Evolutionary conservation across 306 rosid genomes (phyloP), one percentile per base, ranked within the genome.

Genomic region (Elaeagnus macrophylla): DNA sequence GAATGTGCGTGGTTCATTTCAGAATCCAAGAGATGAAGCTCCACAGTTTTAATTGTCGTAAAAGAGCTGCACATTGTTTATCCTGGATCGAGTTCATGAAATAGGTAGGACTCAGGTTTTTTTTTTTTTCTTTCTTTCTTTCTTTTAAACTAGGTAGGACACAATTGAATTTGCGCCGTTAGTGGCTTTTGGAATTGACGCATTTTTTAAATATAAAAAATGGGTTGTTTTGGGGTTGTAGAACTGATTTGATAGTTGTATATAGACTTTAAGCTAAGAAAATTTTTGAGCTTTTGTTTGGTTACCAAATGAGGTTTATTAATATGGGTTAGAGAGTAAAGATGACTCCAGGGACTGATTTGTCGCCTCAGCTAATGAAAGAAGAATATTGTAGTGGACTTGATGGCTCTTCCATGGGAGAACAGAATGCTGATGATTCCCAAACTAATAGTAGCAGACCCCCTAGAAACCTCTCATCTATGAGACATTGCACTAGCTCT

Each of bases 401-500:
- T 37, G 46, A 55, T 48, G 75, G 61, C 15, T 58, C 61, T 15
- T n/a, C 63, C 53, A 62, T 75, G 84, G 91, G 80, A 41, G 79
- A 77, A 60, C 76, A 50, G 1, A 72, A 80, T 57, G 80, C 53
- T 54, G 80, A 77, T 49, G 35, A 71, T 1, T 44, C 65, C 66
- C 75, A 67, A 11, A 43, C 7, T 7, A 39, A 49, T 52, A 20
- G 39, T 37, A 81, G 75, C 12, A 83, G 77, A 38, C 91, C 91
- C 51, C 91, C 91, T 0, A 59, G 84, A 68, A 81, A 67, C 52
- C 75, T 39, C 60, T 74, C 82, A 0, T 46, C 13, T 52, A 64
- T 72, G 72, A 70, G 86, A 37, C 80, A 83, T 66, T 74, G 70
- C 54, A 69, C 35, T 19, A 80, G 82, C 76, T 77, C 77, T 61